Evolutionary conservation across 176 grass and related monocot genomes (phyloP), one percentile per base, ranked within the genome.

Genomic region (Lolium perenne): DNA sequence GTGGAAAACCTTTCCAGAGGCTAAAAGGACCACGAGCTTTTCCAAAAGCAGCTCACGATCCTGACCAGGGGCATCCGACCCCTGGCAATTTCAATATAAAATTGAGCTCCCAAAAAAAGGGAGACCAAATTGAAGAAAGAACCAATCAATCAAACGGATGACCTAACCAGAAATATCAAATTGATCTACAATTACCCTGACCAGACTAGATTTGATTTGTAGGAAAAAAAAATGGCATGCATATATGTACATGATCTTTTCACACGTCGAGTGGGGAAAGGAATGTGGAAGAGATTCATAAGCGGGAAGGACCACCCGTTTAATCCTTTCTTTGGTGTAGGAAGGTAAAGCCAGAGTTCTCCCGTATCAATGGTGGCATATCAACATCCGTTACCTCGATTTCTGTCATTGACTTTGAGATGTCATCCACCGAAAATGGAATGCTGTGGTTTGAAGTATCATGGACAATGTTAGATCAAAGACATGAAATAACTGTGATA

Each of bases 361-460:
- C 84, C 51, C 90, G 82, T 81, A 98, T 78, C 80, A 92, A 81
- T 60, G 92, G 86, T 25, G 90, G 93, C 74, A 93, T 91, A 55
- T 94, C 92, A 58, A 98, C 79, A 62, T 95, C 97, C 61, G 90
- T 85, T 77, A 93, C 85, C 74, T 98, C 93, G 20, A 98, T 92
- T 48, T 93, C 89, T 82, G 90, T 84, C 90, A 94, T 95, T 16
- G 97, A 96, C 76, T 94, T 95, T 20, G 93, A 96, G 79, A 98
- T 94, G 61, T 98, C 97, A 12, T 98, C 92, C 71, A 91, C 92
- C 6, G 97, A 89, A 87, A 98, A 98, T 46, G 97, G 94, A 83
- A 98, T 93, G 63, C 97, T 98, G 97, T 80, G 53, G 71, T 74
- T 46, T 72, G 0, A 56, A 86, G 62, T 51, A 92, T 21, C 74